Conservation (phyloP, 2,329 filamentous ascomycete species). For the Penicillium crustosum region DNA sequence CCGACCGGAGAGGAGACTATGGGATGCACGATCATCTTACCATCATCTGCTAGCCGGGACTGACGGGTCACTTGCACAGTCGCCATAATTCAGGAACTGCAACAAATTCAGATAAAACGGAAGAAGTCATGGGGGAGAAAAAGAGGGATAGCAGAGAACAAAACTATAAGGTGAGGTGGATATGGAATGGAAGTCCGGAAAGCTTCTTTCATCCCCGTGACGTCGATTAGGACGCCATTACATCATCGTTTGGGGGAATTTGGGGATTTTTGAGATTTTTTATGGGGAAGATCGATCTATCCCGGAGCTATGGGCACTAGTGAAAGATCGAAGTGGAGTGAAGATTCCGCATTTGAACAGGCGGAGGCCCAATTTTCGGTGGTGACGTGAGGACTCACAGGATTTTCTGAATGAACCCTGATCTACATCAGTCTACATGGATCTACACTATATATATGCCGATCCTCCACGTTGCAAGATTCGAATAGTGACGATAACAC, state of each 20-base stretch:
- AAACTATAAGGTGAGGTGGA: conserved; percentile 13
- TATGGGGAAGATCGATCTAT: neutral
- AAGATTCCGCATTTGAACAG: neutral
- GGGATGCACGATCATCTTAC: conserved; percentile 25
- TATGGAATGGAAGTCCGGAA: conserved; percentile 29
- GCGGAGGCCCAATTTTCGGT: neutral
- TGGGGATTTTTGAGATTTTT: neutral
- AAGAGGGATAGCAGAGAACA: conserved; percentile 6
- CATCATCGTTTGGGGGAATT: conserved; percentile 21
- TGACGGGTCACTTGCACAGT: conserved; percentile 32
- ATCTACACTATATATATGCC: neutral
- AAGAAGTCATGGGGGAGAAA: neutral
- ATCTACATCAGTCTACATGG: neutral
- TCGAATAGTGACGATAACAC: neutral
- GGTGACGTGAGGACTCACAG: conserved; percentile 16
- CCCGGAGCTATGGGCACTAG: neutral
- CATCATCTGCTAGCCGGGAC: conserved; percentile 36
- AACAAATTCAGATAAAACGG: conserved; percentile 7
- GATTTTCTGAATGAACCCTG: neutral
- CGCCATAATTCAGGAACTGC: conserved; percentile 27
- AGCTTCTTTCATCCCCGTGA: conserved; percentile 30
- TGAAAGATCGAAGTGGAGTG: neutral
- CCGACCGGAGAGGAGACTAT: neutral
- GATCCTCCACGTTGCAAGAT: neutral
- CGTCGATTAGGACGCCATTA: conserved; percentile 31